Evolutionary conservation across 1,284 basidiomycete species (phyloP).

Genomic region (Schizophyllum amplum): DNA sequence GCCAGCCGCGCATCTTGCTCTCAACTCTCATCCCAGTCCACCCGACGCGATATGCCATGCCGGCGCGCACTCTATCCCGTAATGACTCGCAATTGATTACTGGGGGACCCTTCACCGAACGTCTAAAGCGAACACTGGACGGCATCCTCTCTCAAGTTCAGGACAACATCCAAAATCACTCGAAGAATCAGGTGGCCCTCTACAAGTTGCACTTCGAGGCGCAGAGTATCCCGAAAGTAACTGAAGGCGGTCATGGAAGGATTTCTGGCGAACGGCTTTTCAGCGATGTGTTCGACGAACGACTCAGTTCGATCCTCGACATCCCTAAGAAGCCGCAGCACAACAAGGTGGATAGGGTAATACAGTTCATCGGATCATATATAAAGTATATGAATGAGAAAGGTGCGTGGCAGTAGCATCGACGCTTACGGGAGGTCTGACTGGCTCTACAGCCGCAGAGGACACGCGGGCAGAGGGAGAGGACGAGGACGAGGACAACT

Average conservation of each 20-base stretch:
- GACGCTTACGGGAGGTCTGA: constrained; percentile 21
- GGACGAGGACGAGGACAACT: constrained; percentile 59
- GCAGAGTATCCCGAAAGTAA: constrained; percentile 47
- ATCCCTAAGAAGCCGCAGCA: not conserved
- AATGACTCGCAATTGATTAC: not conserved
- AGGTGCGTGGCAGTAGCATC: constrained; percentile 37
- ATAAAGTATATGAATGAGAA: constrained; percentile 74
- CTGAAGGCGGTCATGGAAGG: constrained; percentile 38
- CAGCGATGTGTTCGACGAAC: constrained; percentile 63
- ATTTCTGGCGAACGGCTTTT: constrained; percentile 77
- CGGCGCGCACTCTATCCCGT: not conserved
- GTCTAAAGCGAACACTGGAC: not conserved
- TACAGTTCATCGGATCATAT: constrained; percentile 84
- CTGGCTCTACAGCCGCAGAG: constrained; percentile 21
- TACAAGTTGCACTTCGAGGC: constrained; percentile 62
- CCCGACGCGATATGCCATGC: not conserved
- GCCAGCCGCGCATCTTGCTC: not conserved
- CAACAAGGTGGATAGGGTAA: constrained; percentile 59
- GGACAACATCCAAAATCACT: constrained; percentile 34
- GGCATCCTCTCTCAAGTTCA: not conserved
- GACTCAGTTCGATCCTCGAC: constrained; percentile 32
- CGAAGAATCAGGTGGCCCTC: constrained; percentile 70
- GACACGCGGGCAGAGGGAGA: constrained; percentile 22
- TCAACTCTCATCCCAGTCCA: not conserved
- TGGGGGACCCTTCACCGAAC: not conserved